Percentiles rank a stretch among this genome's conserved stretches.
These are phyloP conservation scores for Chlorophyllum brunneum DNA, from an alignment of 768 basidiomycete genomes.

Conservation along the genomic window DNA sequence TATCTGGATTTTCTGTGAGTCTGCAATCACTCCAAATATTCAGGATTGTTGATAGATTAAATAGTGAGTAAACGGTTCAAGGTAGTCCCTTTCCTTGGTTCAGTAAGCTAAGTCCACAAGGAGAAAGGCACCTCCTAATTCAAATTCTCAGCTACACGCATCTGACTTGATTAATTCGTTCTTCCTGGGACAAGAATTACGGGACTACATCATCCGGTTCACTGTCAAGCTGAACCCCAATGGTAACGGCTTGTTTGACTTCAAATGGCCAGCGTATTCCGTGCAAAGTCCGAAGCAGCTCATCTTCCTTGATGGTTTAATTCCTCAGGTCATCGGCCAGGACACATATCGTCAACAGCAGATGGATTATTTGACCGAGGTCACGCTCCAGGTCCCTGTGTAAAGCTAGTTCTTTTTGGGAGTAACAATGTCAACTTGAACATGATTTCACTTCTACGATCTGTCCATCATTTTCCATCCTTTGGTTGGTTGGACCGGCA, in stretches of 20 bases:
- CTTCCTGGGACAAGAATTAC: conserved; percentile 34
- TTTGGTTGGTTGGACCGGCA: no score
- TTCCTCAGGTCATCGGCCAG: conserved; percentile 28
- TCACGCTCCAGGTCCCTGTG: conserved; percentile 27
- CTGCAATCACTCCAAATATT: background rate
- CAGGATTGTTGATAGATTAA: background rate
- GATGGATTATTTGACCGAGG: conserved; percentile 29
- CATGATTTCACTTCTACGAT: no score
- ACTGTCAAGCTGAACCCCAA: conserved; percentile 26
- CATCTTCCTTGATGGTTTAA: conserved; percentile 33
- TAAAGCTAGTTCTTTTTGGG: conserved; percentile 9
- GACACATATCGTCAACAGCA: conserved; percentile 38
- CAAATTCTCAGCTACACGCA: conserved; percentile 30
- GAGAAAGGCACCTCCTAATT: background rate
- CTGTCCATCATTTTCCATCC: no score
- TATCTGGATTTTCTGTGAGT: conserved; percentile 39
- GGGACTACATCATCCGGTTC: conserved; percentile 43
- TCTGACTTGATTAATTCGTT: conserved; percentile 33
- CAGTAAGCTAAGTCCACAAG: conserved; percentile 26
- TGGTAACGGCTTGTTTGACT: conserved; percentile 5
- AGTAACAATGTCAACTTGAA: no score
- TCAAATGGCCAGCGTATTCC: conserved; percentile 27
- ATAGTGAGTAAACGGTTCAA: conserved; percentile 46
- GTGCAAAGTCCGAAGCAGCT: conserved; percentile 27
- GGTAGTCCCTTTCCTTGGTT: conserved; percentile 35